These are phyloP conservation scores for Cryptomeria japonica DNA, from an alignment of 75 land plant genomes.

Conservation along the genomic window DNA sequence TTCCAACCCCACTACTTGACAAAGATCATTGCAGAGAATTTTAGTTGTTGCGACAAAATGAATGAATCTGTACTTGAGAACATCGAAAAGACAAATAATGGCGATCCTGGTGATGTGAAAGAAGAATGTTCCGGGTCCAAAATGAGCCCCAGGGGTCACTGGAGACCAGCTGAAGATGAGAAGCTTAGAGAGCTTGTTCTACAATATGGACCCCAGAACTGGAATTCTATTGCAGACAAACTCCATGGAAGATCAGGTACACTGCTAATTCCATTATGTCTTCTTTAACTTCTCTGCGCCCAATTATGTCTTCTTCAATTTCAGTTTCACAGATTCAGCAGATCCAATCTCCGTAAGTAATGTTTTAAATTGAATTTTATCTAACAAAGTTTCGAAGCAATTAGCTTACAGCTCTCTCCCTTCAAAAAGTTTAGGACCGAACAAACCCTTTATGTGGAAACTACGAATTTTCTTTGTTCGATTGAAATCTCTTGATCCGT, in stretches of 20 bases:
- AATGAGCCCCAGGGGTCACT: conserved; percentile 41
- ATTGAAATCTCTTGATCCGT: too few species aligned
- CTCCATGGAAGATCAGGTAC: conserved; percentile 13
- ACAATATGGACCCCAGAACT: conserved; percentile 54
- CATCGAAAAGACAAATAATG: not conserved
- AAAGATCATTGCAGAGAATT: not conserved
- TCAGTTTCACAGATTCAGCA: not conserved
- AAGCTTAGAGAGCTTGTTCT: conserved; percentile 35
- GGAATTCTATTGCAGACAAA: conserved; percentile 57
- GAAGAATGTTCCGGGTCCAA: conserved; percentile 15
- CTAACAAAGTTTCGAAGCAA: too few species aligned
- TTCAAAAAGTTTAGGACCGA: not conserved
- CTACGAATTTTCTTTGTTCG: too few species aligned
- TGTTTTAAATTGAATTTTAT: too few species aligned
- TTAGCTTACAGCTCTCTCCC: not conserved
- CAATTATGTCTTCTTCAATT: not conserved
- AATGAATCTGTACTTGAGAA: conserved; percentile 2
- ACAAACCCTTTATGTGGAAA: not conserved
- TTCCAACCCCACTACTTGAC: not conserved
- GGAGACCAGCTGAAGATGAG: conserved; percentile 42
- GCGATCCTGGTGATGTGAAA: not conserved
- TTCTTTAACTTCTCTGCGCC: not conserved
- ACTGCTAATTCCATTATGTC: not conserved
- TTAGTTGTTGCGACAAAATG: not conserved
- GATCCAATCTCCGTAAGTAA: not conserved